These are phyloP conservation scores for Ophiosphaerella narmari DNA, from an alignment of 2,329 filamentous ascomycete species.

Conservation along the genomic window DNA sequence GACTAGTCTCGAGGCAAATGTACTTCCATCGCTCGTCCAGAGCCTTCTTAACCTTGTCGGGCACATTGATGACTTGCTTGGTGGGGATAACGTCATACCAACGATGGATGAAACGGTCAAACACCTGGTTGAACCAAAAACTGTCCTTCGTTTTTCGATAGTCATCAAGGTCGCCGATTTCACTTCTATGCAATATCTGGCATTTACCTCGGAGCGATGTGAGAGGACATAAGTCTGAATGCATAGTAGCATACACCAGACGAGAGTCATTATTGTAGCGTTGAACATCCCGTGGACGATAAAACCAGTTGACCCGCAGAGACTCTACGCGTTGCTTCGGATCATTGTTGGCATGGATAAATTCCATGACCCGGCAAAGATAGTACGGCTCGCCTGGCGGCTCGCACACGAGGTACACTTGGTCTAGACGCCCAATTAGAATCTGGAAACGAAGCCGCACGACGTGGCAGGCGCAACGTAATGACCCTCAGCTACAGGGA, in stretches of 20 bases:
- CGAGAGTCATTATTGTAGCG: slow-evolving; percentile 90
- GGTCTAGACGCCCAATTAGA: slow-evolving; percentile 60
- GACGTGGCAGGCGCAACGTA: slow-evolving; percentile 37
- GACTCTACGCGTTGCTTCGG: slow-evolving; percentile 76
- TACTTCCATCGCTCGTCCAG: slow-evolving; percentile 96
- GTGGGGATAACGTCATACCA: slow-evolving; percentile 97
- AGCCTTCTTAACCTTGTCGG: slow-evolving; percentile 91
- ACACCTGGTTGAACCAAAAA: slow-evolving; percentile 98
- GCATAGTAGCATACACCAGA: slow-evolving; percentile 94
- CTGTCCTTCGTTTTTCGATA: slow-evolving; percentile 84
- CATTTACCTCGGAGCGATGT: slow-evolving; percentile 93
- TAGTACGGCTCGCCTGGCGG: slow-evolving; percentile 98
- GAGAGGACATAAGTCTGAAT: slow-evolving; percentile 93
- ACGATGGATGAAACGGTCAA: slow-evolving; percentile 97
- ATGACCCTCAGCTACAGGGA: slow-evolving; percentile 26
- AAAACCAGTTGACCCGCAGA: slow-evolving; percentile 96
- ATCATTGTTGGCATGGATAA: slow-evolving; percentile 77
- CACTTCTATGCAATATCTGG: slow-evolving; percentile 82
- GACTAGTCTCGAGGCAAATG: slow-evolving; percentile 90
- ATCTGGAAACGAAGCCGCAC: slow-evolving; percentile 27
- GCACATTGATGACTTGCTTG: slow-evolving; percentile 91
- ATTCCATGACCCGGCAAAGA: slow-evolving; percentile 97
- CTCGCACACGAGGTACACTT: slow-evolving; percentile 96
- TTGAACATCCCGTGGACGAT: slow-evolving; percentile 92
- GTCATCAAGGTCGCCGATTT: slow-evolving; percentile 80